phyloP scores from a whole-genome alignment of 2,329 filamentous ascomycete species.

The Aureobasidium sp. region DNA sequence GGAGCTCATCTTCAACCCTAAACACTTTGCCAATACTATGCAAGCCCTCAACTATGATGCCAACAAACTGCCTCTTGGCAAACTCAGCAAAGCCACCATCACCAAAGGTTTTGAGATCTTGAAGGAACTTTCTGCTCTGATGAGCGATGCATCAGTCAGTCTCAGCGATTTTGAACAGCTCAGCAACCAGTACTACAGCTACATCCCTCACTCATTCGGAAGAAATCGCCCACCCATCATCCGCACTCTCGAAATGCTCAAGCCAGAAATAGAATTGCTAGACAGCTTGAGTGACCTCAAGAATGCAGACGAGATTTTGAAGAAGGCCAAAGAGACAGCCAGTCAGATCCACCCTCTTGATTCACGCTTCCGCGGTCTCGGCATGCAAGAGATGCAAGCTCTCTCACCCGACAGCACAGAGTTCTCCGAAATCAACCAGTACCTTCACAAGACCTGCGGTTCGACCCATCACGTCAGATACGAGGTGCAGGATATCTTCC shows the following conservation, averaged over 20 bases:
- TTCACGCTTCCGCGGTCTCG: slow-evolving; percentile 62
- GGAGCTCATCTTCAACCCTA: slow-evolving; percentile 74
- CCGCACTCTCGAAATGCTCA: slow-evolving; percentile 48
- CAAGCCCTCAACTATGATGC: slow-evolving; percentile 61
- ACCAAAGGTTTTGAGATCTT: slow-evolving; percentile 66
- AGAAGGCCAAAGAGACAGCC: slow-evolving; percentile 45
- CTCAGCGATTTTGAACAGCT: slow-evolving; percentile 40
- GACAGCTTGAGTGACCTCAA: slow-evolving; percentile 83
- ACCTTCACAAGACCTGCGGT: slow-evolving; percentile 61
- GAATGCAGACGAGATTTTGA: slow-evolving; percentile 70
- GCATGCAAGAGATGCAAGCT: slow-evolving; percentile 68
- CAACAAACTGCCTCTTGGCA: slow-evolving; percentile 74
- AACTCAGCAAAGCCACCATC: slow-evolving; percentile 74
- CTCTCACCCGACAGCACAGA: slow-evolving; percentile 55
- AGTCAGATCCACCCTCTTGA: slow-evolving; percentile 59
- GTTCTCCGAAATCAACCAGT: slow-evolving; percentile 57
- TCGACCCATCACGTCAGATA: slow-evolving; percentile 57
- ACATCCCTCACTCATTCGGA: slow-evolving; percentile 77
- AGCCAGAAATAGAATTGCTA: slow-evolving; percentile 70
- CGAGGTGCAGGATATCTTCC: slow-evolving; percentile 68
- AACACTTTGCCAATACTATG: slow-evolving; percentile 64
- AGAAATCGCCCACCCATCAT: slow-evolving; percentile 67
- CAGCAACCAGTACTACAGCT: slow-evolving; percentile 72
- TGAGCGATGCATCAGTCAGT: slow-evolving; percentile 40
- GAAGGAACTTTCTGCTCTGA: slow-evolving; percentile 63